Percentiles rank a stretch among this genome's conserved stretches.
phyloP scores from a whole-genome alignment of 2,329 filamentous ascomycete genomes.

The Talaromyces sp. region DNA sequence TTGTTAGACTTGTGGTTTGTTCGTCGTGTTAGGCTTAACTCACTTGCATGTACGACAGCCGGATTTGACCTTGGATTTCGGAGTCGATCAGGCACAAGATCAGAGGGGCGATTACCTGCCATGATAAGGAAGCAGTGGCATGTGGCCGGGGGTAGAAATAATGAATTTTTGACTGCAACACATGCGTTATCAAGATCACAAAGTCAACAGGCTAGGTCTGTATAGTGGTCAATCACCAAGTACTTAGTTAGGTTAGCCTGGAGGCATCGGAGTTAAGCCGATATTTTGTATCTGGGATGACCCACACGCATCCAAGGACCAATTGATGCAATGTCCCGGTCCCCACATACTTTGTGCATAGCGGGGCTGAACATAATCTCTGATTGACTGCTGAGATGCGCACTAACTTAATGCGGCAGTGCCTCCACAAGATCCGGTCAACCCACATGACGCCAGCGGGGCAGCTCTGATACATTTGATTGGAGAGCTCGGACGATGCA shows the following conservation, averaged over 20 bases:
- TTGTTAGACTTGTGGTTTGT: background rate
- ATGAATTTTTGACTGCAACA: background rate
- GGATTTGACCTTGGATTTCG: constrained; percentile 10
- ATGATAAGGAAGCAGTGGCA: background rate
- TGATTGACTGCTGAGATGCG: background rate
- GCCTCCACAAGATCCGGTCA: background rate
- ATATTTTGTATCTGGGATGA: background rate
- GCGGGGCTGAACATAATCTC: background rate
- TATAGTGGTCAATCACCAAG: background rate
- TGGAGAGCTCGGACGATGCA: background rate
- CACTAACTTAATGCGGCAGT: background rate
- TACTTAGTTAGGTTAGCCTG: too few species aligned
- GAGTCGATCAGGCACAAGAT: background rate
- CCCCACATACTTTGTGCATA: background rate
- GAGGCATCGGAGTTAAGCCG: background rate
- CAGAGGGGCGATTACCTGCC: background rate
- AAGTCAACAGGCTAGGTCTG: background rate
- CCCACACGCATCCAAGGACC: background rate
- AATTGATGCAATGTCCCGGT: background rate
- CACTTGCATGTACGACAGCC: constrained; percentile 17
- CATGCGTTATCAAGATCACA: background rate
- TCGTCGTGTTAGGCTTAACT: background rate
- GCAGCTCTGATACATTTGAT: background rate
- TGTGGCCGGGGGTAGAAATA: background rate
- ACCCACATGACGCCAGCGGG: background rate